Evolutionary conservation across 1,284 basidiomycete genomes (phyloP), one percentile per base, ranked within the genome.

Genomic region (Volvariella surrecta): DNA sequence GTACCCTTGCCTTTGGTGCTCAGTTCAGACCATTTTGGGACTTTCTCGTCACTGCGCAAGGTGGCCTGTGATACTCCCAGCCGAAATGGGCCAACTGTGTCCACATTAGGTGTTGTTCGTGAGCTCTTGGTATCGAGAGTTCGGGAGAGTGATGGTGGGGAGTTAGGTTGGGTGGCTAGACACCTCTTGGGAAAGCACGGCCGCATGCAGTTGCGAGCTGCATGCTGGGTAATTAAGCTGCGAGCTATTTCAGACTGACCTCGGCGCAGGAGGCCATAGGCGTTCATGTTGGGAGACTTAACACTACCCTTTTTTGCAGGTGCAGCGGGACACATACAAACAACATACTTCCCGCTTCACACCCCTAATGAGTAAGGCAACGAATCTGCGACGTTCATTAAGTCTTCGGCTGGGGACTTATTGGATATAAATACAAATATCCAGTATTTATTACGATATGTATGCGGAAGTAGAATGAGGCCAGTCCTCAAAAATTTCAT

Each of bases 1-100:
- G 18, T 15, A 88, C 91, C 75, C 71, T 95, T 96, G 40, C 90
- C 90, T 22, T 79, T 71, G 1, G 82, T 71, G 48, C 75, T 84
- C 40, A 96, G 65, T 54, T 96, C 83, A 19, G 79, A 79, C 92
- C 92, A 96, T 51, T 79, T 82, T 58, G 79, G 80, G 16, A 73
- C 62, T 43, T 73, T 75, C 52, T 74, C 72, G 43, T 71, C 76
- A 45, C 62, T 74, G 52, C 66, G 70, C 47, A 69, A 61, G 4
- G 71, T 69, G 7, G 71, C 70, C 39, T 75, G 76, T 10, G 75
- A 74, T 38, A 88, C 69, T 3, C 89, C 89, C 1, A 93, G 71
- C 48, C 81, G 81, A 55, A 94, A 92, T 20, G 90, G 89, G 0
- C 90, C 90, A 15, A 86, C 81, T 18, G 69, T 68, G 47, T 84